Conservation (phyloP, 306 rosid species). For the Quercus dentata region DNA sequence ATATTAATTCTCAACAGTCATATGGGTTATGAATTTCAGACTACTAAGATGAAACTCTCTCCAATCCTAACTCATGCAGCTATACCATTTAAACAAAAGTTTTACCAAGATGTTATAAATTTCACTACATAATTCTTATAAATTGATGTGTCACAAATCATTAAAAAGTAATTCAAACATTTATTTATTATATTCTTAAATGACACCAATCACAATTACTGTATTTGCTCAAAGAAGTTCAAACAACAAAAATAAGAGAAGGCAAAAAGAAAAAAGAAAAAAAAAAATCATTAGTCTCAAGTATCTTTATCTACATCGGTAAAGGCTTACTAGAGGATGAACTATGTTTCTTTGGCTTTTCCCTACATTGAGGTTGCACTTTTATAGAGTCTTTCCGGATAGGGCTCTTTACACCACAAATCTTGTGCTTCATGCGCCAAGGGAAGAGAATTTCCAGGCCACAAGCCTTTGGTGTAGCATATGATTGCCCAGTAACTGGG, state of each 20-base stretch:
- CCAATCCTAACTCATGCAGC: not conserved
- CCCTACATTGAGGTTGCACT: conserved; percentile 25
- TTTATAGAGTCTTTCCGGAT: conserved; percentile 37
- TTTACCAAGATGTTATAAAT: too few relatives aligned
- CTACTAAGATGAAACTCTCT: not conserved
- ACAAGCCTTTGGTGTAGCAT: conserved; percentile 60
- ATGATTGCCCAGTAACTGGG: conserved; percentile 21
- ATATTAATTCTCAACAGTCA: not conserved
- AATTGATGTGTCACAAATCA: too few relatives aligned
- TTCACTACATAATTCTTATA: too few relatives aligned
- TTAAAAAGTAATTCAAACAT: too few relatives aligned
- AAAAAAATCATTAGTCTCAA: not conserved
- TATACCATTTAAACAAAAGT: not conserved
- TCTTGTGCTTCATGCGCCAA: conserved; percentile 65
- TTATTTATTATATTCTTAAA: too few relatives aligned
- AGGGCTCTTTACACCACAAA: conserved; percentile 62
- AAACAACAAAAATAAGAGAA: not conserved
- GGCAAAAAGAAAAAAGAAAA: not conserved
- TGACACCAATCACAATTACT: too few relatives aligned
- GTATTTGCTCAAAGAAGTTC: not conserved
- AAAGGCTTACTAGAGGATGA: conserved; percentile 29
- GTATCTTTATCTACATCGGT: conserved; percentile 27
- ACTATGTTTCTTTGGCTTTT: conserved; percentile 36
- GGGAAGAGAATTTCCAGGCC: conserved; percentile 63
- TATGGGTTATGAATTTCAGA: not conserved